These are phyloP conservation scores for Pseudocercospora fuligena DNA, from an alignment of 2,329 filamentous ascomycete species.

Conservation along the genomic window DNA sequence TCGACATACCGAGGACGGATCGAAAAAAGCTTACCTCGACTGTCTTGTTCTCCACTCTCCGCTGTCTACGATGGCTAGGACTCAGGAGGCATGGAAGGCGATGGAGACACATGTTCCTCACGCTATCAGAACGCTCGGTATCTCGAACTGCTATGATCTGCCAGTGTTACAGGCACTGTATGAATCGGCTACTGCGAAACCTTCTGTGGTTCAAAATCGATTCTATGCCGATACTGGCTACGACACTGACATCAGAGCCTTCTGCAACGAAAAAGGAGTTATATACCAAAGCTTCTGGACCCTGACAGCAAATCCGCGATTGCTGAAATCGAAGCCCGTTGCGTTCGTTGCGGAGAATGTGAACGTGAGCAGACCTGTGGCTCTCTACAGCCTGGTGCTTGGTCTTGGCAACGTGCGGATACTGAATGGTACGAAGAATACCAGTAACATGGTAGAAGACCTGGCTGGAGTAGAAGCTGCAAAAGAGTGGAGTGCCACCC, in stretches of 20 bases:
- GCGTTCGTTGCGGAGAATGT: slow-evolving; percentile 52
- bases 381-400: slow-evolving; percentile 62
- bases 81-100: slow-evolving; percentile 68
- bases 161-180: slow-evolving; percentile 60
- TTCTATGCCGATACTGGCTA: slow-evolving; percentile 66
- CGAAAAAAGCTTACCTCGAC: slow-evolving; percentile 58
- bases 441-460: slow-evolving; percentile 58
- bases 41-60: slow-evolving; percentile 65
- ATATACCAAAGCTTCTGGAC: slow-evolving; percentile 67
- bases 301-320: slow-evolving; percentile 60
- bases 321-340: slow-evolving; percentile 57
- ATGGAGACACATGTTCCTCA: slow-evolving; percentile 70
- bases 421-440: slow-evolving; percentile 62
- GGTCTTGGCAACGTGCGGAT: slow-evolving; percentile 56
- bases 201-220: slow-evolving; percentile 74
- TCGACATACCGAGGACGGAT: slow-evolving; percentile 43
- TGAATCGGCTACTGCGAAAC: slow-evolving; percentile 54
- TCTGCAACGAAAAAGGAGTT: slow-evolving; percentile 58
- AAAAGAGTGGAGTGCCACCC: slow-evolving; percentile 16
- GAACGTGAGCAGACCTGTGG: slow-evolving; percentile 51
- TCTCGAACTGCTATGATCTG: slow-evolving; percentile 71
- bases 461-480: slow-evolving; percentile 47
- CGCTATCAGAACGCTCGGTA: slow-evolving; percentile 69
- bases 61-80: slow-evolving; percentile 55
- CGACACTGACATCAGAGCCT: slow-evolving; percentile 64